Percentiles rank a stretch among this genome's conserved stretches.
Evolutionary conservation across 2,329 filamentous ascomycete genomes (phyloP).

Genomic region (Aaosphaeria arxii): DNA sequence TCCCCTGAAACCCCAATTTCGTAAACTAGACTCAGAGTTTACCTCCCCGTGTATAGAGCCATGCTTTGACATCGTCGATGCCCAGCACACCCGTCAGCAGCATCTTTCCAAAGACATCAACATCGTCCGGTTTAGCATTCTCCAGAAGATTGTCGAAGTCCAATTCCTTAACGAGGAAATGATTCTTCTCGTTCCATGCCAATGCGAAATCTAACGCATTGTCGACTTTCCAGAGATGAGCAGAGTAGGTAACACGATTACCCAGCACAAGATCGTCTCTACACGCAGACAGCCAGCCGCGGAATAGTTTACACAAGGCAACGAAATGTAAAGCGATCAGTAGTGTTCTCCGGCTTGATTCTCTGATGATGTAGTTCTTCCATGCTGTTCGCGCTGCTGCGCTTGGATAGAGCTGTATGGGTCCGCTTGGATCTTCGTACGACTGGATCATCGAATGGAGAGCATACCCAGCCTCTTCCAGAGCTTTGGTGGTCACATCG

Average conservation of each 20-base stretch:
- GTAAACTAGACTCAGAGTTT: slow-evolving; percentile 3
- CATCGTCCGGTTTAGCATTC: slow-evolving; percentile 19
- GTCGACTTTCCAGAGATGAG: slow-evolving; percentile 26
- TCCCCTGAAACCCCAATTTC: no score
- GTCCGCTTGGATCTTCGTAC: slow-evolving; percentile 11
- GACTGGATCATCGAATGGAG: slow-evolving; percentile 8
- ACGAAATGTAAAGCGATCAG: slow-evolving; percentile 49
- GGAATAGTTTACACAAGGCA: slow-evolving; percentile 18
- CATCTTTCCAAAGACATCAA: slow-evolving; percentile 27
- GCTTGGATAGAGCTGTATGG: slow-evolving; percentile 40
- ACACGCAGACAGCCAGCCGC: slow-evolving; percentile 14
- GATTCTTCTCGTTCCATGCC: slow-evolving; percentile 28
- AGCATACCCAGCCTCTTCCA: slow-evolving; percentile 11
- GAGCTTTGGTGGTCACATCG: slow-evolving; percentile 12
- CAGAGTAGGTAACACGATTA: slow-evolving; percentile 20
- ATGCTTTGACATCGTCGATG: slow-evolving; percentile 27
- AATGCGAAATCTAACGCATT: slow-evolving; percentile 29
- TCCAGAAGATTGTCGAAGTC: slow-evolving; percentile 23
- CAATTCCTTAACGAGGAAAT: slow-evolving; percentile 24
- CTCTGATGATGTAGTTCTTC: slow-evolving; percentile 52
- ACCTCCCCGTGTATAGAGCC: slow-evolving; percentile 23
- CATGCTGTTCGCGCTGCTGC: slow-evolving; percentile 42
- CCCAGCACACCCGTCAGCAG: slow-evolving; percentile 24
- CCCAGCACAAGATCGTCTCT: slow-evolving; percentile 3
- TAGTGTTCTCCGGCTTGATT: slow-evolving; percentile 53